A percentile compares a stretch with the other conserved stretches of the same genome.
Evolutionary conservation across 768 basidiomycete species (phyloP).

Genomic region (Phanerochaete sordida): DNA sequence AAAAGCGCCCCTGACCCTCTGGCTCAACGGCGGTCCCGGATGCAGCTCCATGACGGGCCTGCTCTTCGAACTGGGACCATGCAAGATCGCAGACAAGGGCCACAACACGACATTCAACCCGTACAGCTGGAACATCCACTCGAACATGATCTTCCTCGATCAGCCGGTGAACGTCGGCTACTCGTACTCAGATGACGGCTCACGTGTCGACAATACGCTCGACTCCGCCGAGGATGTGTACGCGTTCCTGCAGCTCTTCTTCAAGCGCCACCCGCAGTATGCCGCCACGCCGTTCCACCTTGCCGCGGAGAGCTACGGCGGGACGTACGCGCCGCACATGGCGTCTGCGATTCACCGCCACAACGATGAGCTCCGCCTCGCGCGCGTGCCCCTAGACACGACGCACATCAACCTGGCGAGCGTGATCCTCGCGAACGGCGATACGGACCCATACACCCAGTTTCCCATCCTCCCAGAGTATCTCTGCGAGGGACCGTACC

Average conservation of each 20-base stretch:
- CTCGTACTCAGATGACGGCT: slow-evolving; percentile 77
- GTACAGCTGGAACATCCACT: slow-evolving; percentile 79
- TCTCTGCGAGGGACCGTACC: slow-evolving; percentile 78
- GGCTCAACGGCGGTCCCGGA: slow-evolving; percentile 75
- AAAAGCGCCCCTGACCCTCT: slow-evolving; percentile 76
- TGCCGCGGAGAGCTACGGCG: slow-evolving; percentile 77
- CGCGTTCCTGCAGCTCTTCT: slow-evolving; percentile 78
- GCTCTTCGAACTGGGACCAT: slow-evolving; percentile 91
- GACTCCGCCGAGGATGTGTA: slow-evolving; percentile 89
- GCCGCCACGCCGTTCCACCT: slow-evolving; percentile 68
- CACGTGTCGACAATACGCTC: slow-evolving; percentile 73
- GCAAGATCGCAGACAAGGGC: slow-evolving; percentile 66
- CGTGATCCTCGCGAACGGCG: slow-evolving; percentile 83
- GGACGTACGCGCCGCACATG: slow-evolving; percentile 64
- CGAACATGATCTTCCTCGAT: slow-evolving; percentile 74
- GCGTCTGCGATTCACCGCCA: slow-evolving; percentile 79
- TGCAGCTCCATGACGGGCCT: slow-evolving; percentile 60
- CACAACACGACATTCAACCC: slow-evolving; percentile 68
- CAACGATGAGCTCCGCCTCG: slow-evolving; percentile 45
- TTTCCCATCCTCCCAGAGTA: slow-evolving; percentile 80
- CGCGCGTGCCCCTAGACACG: slow-evolving; percentile 44
- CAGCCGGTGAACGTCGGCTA: slow-evolving; percentile 89
- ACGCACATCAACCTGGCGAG: slow-evolving; percentile 74
- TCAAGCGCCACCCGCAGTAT: slow-evolving; percentile 71
- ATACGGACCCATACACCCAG: slow-evolving; percentile 81